Conservation (phyloP, 139 green algal genomes). For the Trebouxia sp. region DNA sequence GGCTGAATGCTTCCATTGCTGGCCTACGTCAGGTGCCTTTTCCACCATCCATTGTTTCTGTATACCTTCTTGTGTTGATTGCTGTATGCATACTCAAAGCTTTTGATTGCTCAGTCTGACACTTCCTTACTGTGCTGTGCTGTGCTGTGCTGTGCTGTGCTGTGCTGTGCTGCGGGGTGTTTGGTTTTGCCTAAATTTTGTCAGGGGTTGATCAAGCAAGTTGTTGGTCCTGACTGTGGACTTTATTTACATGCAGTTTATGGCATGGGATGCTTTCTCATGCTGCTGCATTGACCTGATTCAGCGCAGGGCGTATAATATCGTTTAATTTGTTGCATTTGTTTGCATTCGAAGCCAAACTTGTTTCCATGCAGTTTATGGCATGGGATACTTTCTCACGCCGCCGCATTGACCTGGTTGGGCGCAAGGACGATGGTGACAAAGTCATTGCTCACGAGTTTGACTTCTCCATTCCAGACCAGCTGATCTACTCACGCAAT, state of each 20-base stretch:
- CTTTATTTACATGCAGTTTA: slow-evolving; percentile 37
- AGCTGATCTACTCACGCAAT: slow-evolving; percentile 41
- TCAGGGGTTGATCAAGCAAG: no score
- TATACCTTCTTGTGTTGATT: background rate
- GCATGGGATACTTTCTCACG: slow-evolving; percentile 49
- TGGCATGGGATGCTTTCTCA: slow-evolving; percentile 50
- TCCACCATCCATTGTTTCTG: background rate
- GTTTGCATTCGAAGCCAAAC: no score
- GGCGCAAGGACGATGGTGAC: slow-evolving; percentile 36
- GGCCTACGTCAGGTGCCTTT: slow-evolving; percentile 42
- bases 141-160: no score
- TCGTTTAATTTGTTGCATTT: no score
- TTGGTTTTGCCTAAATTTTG: no score
- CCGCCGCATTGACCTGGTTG: slow-evolving; percentile 45
- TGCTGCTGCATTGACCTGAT: slow-evolving; percentile 46
- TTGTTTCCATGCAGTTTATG: slow-evolving; percentile 39
- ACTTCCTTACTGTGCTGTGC: no score
- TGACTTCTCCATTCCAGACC: slow-evolving; percentile 39
- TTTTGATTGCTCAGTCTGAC: no score
- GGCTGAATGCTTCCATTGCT: slow-evolving; percentile 39
- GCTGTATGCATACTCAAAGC: no score
- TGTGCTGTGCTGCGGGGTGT: no score
- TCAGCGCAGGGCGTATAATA: slow-evolving; percentile 38
- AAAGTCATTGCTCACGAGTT: slow-evolving; percentile 51
- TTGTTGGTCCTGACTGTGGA: no score